A percentile compares a stretch with the other conserved stretches of the same genome.
phyloP scores from a whole-genome alignment of 495 filamentous ascomycete species.

The Alectoria sarmentosa region DNA sequence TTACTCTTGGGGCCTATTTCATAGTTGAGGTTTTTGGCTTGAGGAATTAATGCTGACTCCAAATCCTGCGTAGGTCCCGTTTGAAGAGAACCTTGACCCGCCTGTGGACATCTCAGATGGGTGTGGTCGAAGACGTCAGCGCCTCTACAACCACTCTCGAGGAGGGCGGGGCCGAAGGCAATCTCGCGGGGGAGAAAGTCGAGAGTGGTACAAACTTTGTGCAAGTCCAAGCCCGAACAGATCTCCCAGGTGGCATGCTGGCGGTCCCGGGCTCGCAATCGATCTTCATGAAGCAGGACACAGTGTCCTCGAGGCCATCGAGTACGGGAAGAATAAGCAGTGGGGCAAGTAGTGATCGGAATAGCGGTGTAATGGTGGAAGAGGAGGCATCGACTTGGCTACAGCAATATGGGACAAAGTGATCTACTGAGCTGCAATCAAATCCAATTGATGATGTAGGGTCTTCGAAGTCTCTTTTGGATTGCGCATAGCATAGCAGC shows the following conservation, averaged over 20 bases:
- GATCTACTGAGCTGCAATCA: background rate
- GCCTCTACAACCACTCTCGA: slow-evolving; percentile 21
- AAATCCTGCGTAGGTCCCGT: slow-evolving; percentile 28
- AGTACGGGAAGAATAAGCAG: background rate
- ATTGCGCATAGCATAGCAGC: background rate
- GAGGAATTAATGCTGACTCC: too few species aligned
- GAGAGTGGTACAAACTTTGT: slow-evolving; percentile 9
- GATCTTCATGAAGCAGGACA: slow-evolving; percentile 7
- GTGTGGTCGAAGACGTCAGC: slow-evolving; percentile 14
- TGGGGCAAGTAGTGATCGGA: slow-evolving; percentile 13
- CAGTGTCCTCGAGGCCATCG: slow-evolving; percentile 19
- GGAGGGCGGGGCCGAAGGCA: slow-evolving; percentile 20
- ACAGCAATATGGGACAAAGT: slow-evolving; percentile 12
- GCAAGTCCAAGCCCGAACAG: slow-evolving; percentile 4
- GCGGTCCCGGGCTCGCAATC: slow-evolving; percentile 10
- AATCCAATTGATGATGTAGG: background rate
- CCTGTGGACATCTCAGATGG: slow-evolving; percentile 38
- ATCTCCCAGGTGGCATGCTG: slow-evolving; percentile 24
- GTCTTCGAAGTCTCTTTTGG: background rate
- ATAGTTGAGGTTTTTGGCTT: too few species aligned
- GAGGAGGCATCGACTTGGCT: slow-evolving; percentile 34
- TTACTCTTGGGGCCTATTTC: too few species aligned
- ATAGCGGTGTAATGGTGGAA: slow-evolving; percentile 43
- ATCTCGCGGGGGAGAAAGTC: slow-evolving; percentile 17
- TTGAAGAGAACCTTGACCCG: slow-evolving; percentile 38